These are phyloP conservation scores for Silene noctiflora DNA, from an alignment of 179 eudicot species.

Conservation along the genomic window DNA sequence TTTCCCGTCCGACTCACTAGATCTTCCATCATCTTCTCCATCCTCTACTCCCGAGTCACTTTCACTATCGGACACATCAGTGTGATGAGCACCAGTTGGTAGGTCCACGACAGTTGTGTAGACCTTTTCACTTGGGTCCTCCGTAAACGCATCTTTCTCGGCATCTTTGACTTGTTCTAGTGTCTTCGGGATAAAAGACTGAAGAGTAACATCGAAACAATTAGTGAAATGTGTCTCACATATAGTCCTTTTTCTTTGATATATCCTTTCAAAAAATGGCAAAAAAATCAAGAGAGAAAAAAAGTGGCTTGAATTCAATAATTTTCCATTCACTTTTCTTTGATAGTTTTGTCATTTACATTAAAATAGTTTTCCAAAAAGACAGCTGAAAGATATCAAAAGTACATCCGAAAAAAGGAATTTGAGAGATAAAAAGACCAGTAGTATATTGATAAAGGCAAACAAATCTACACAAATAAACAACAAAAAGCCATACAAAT, in stretches of 20 bases:
- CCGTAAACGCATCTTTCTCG: constrained; percentile 70
- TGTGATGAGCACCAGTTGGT: constrained; percentile 22
- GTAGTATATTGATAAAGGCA: not conserved
- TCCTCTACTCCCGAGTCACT: constrained; percentile 38
- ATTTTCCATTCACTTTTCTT: not conserved
- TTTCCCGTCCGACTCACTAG: constrained; percentile 42
- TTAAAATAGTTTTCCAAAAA: not conserved
- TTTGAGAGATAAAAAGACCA: not conserved
- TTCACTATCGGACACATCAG: constrained; percentile 32
- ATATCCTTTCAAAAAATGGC: not conserved
- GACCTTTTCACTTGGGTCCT: constrained; percentile 60
- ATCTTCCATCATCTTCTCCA: constrained; percentile 43
- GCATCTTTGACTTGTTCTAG: constrained; percentile 73
- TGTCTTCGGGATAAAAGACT: constrained; percentile 88
- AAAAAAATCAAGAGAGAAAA: no score
- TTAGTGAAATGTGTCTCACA: not conserved
- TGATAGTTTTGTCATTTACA: no score
- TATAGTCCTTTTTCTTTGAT: not conserved
- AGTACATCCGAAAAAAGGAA: not conserved
- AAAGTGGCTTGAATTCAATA: not conserved
- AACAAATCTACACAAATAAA: not conserved
- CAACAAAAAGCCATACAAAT: not conserved
- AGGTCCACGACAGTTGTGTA: constrained; percentile 78
- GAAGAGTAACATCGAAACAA: not conserved
- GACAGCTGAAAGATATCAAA: not conserved